phyloP scores from a whole-genome alignment of 768 basidiomycete genomes.

The Calocybe cyanea region DNA sequence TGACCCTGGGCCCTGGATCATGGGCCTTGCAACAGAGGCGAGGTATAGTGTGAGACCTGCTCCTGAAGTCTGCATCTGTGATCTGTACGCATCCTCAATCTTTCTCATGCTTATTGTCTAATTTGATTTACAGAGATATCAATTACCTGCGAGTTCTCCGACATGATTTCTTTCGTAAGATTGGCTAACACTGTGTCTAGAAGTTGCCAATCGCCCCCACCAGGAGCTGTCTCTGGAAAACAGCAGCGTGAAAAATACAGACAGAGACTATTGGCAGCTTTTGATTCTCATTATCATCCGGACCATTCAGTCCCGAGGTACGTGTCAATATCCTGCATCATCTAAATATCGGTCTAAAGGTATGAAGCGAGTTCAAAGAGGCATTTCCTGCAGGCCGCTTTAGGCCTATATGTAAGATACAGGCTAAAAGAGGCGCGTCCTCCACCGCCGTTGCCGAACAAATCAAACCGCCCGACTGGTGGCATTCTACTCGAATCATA shows the following conservation, averaged over 20 bases:
- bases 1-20: constrained; percentile 96
- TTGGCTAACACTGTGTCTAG: constrained; percentile 27
- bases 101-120: neutral
- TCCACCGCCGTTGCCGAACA: constrained; percentile 83
- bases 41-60: constrained; percentile 72
- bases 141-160: constrained; percentile 66
- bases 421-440: constrained; percentile 77
- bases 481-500: constrained; percentile 88
- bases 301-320: constrained; percentile 79
- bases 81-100: constrained; percentile 54
- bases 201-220: constrained; percentile 77
- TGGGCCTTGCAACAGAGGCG: constrained; percentile 84
- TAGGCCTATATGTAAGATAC: constrained; percentile 87
- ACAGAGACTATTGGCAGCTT: constrained; percentile 68
- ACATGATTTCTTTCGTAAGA: constrained; percentile 5
- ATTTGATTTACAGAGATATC: constrained; percentile 55
- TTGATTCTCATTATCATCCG: constrained; percentile 86
- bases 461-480: constrained; percentile 90
- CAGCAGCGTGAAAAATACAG: constrained; percentile 80
- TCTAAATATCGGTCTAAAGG: constrained; percentile 7
- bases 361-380: constrained; percentile 82
- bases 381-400: constrained; percentile 92
- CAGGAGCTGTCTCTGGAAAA: constrained; percentile 69
- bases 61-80: constrained; percentile 83
- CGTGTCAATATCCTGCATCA: constrained; percentile 5